Conservation (phyloP, 2,329 filamentous ascomycete genomes). For the Ascochyta rabiei region DNA sequence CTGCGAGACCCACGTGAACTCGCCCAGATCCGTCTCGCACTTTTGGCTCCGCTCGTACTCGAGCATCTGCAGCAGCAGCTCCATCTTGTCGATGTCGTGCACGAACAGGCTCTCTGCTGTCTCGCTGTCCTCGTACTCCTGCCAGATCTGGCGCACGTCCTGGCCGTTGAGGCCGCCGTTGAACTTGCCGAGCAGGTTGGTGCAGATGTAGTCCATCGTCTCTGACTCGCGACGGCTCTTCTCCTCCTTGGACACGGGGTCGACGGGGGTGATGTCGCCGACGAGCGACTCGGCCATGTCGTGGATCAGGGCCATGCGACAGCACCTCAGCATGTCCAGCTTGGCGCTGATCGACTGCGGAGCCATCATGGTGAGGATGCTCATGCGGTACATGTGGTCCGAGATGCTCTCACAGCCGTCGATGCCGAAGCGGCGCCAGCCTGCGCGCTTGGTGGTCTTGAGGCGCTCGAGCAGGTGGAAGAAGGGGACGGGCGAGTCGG, state of each 20-base stretch:
- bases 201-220: constrained; percentile 90
- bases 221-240: constrained; percentile 85
- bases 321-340: constrained; percentile 82
- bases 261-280: constrained; percentile 94
- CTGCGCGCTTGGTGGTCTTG: constrained; percentile 95
- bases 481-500: constrained; percentile 81
- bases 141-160: constrained; percentile 81
- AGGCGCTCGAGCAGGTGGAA: constrained; percentile 93
- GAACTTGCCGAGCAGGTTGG: constrained; percentile 73
- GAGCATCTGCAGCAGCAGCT: constrained; percentile 91
- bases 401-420: constrained; percentile 81
- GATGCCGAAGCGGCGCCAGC: constrained; percentile 90
- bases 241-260: constrained; percentile 82
- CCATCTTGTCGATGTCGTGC: constrained; percentile 97
- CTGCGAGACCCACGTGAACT: constrained; percentile 81
- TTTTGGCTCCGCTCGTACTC: constrained; percentile 84
- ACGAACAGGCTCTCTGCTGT: constrained; percentile 89
- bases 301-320: constrained; percentile 93
- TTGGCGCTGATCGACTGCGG: constrained; percentile 73
- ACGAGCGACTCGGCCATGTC: constrained; percentile 97
- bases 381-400: constrained; percentile 99
- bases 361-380: constrained; percentile 90
- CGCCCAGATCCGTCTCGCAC: constrained; percentile 74
- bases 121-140: constrained; percentile 89
- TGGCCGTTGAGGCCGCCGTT: constrained; percentile 71